Evolutionary conservation across 257 asterid species (phyloP).

Genomic region (Gentiana dahurica): DNA sequence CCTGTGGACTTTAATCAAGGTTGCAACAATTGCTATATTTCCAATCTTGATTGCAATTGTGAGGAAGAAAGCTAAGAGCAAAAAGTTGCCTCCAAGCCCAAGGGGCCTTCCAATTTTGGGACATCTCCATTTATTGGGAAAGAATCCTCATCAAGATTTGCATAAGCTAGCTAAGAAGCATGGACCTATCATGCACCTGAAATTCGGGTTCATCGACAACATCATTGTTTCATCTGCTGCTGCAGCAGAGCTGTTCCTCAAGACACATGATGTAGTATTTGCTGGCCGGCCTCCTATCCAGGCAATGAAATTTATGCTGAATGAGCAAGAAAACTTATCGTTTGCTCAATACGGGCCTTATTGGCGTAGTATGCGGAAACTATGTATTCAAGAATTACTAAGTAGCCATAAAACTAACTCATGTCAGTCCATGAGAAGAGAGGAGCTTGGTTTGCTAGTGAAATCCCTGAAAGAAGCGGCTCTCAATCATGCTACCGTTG

Average conservation of each 20-base stretch:
- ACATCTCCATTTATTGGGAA: slow-evolving; percentile 38
- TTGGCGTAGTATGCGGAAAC: slow-evolving; percentile 26
- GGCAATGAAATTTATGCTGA: slow-evolving; percentile 10
- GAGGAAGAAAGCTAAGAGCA: no score
- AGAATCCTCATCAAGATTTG: slow-evolving; percentile 26
- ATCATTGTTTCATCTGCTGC: slow-evolving; percentile 34
- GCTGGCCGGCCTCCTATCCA: slow-evolving; percentile 19
- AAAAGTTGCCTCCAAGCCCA: slow-evolving; percentile 34
- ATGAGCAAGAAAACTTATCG: slow-evolving; percentile 10
- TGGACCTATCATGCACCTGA: slow-evolving; percentile 44
- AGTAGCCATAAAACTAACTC: slow-evolving; percentile 20
- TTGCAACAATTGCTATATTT: no score
- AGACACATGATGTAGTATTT: slow-evolving; percentile 35
- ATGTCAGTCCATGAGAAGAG: slow-evolving; percentile 12
- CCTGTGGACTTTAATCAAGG: no score
- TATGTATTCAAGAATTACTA: slow-evolving; percentile 22
- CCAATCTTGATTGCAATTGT: no score
- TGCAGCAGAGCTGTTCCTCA: slow-evolving; percentile 44
- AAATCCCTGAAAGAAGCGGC: slow-evolving; percentile 6
- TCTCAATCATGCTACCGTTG: not conserved
- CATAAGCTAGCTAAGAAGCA: slow-evolving; percentile 24
- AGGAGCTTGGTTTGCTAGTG: slow-evolving; percentile 16
- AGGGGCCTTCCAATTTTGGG: slow-evolving; percentile 44
- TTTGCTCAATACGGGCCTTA: slow-evolving; percentile 23
- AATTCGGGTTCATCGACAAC: slow-evolving; percentile 31